Conservation (phyloP, 192 early-diverging fungal species). For the Backusella sp. region DNA sequence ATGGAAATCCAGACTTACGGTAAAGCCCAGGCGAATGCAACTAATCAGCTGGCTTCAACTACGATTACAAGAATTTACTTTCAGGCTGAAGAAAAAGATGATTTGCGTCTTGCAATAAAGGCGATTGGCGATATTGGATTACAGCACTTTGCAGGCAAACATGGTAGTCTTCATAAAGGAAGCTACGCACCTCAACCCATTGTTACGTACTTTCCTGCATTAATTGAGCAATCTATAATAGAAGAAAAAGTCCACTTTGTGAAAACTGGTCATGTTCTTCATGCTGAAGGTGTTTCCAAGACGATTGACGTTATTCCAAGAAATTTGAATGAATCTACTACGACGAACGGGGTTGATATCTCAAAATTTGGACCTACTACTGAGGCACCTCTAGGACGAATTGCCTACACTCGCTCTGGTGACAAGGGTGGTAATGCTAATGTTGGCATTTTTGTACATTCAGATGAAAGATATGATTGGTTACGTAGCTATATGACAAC, state of each 20-base stretch:
- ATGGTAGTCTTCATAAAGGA: background rate
- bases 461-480: background rate
- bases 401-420: background rate
- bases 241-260: background rate
- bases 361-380: background rate
- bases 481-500: background rate
- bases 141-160: background rate
- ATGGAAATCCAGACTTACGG: background rate
- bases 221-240: background rate
- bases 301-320: background rate
- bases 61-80: background rate
- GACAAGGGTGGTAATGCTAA: background rate
- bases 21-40: background rate
- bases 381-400: background rate
- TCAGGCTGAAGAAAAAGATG: background rate
- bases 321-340: background rate
- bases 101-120: background rate
- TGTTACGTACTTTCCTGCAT: background rate
- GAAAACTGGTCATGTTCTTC: background rate
- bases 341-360: background rate
- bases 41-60: background rate
- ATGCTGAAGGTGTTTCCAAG: background rate
- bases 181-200: background rate
- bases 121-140: background rate
- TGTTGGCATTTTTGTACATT: background rate